These are phyloP conservation scores for Amylostereum areolatum DNA, from an alignment of 1,284 basidiomycete species.

Conservation along the genomic window DNA sequence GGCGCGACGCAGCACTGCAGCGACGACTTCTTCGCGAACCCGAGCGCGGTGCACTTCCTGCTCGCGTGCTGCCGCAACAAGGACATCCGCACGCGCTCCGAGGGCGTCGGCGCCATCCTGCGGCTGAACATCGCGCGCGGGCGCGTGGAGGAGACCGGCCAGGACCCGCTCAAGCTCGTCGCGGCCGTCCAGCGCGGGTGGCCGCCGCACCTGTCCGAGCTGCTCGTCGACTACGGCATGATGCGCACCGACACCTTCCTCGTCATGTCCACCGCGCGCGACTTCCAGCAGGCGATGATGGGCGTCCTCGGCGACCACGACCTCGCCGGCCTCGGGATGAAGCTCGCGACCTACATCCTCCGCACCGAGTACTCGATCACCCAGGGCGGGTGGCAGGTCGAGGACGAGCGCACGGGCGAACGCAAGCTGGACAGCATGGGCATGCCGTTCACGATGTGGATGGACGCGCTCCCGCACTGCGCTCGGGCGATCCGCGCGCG, in stretches of 20 bases:
- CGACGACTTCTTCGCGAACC: slow-evolving; percentile 35
- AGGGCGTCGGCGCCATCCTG: slow-evolving; percentile 45
- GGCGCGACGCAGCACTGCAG: slow-evolving; percentile 37
- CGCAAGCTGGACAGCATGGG: slow-evolving; percentile 35
- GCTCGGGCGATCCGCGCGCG: slow-evolving; percentile 43
- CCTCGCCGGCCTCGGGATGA: slow-evolving; percentile 43
- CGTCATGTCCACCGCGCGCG: slow-evolving; percentile 30
- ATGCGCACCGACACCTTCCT: slow-evolving; percentile 38
- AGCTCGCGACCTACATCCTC: slow-evolving; percentile 41
- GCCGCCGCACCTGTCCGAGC: slow-evolving; percentile 39
- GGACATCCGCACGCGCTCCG: slow-evolving; percentile 44
- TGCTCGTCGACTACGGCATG: slow-evolving; percentile 44
- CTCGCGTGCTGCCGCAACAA: slow-evolving; percentile 47
- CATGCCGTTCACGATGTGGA: slow-evolving; percentile 52
- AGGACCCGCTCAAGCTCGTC: slow-evolving; percentile 41
- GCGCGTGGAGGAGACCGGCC: slow-evolving; percentile 35
- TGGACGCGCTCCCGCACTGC: slow-evolving; percentile 48
- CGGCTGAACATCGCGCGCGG: slow-evolving; percentile 37
- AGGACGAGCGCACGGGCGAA: slow-evolving; percentile 36
- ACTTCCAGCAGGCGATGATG: slow-evolving; percentile 50
- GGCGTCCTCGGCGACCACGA: slow-evolving; percentile 37
- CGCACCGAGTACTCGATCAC: slow-evolving; percentile 53
- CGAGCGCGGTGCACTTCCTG: slow-evolving; percentile 40
- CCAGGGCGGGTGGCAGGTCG: slow-evolving; percentile 44
- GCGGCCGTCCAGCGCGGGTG: slow-evolving; percentile 31